These are phyloP conservation scores for Oryza brachyantha DNA, from an alignment of 176 grass and related monocot species.

Conservation along the genomic window DNA sequence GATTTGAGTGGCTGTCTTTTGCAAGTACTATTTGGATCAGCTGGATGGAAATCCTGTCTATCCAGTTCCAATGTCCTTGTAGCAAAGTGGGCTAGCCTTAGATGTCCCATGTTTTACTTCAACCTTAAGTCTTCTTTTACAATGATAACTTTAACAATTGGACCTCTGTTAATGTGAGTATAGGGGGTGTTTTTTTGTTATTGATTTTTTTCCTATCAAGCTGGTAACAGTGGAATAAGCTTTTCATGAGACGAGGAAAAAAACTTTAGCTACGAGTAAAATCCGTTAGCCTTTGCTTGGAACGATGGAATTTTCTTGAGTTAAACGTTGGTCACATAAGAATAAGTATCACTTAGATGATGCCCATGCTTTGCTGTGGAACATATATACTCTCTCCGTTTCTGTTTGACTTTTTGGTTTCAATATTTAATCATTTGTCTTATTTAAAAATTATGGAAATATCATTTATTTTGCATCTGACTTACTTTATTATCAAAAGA, in stretches of 20 bases:
- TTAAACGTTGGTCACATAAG: background rate
- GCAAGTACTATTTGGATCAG: constrained; percentile 25
- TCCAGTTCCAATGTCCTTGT: background rate
- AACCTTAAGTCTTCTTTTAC: background rate
- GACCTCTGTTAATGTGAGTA: background rate
- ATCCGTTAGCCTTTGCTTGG: too few species aligned
- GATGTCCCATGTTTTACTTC: too few species aligned
- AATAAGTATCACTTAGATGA: too few species aligned
- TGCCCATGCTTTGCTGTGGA: too few species aligned
- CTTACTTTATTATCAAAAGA: too few species aligned
- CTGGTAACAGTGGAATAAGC: background rate
- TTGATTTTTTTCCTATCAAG: background rate
- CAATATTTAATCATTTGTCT: too few species aligned
- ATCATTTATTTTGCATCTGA: too few species aligned
- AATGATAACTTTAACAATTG: background rate
- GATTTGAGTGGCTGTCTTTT: constrained; percentile 10
- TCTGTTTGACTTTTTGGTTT: too few species aligned
- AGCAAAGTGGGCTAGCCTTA: background rate
- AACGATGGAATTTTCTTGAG: background rate
- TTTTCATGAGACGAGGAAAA: background rate
- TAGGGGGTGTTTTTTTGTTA: background rate
- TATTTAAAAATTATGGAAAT: too few species aligned
- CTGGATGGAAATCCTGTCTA: constrained; percentile 16
- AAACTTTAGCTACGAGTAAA: background rate
- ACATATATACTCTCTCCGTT: too few species aligned